phyloP scores from a whole-genome alignment of 2,329 filamentous ascomycete species.

The Sclerotinia glacialis region DNA sequence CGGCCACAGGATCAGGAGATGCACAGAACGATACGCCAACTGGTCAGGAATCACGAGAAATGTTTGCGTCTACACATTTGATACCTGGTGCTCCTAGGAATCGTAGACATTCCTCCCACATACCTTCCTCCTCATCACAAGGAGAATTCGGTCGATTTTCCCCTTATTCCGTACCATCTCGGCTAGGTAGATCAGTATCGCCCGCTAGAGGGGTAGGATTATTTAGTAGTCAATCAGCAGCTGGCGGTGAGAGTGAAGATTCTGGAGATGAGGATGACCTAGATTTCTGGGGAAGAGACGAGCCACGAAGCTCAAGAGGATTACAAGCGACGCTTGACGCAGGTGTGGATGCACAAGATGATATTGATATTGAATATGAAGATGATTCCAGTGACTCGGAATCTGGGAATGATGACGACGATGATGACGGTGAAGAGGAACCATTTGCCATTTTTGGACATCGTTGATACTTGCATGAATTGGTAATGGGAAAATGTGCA shows the following conservation, averaged over 20 bases:
- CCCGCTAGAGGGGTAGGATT: conserved; percentile 38
- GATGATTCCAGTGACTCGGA: conserved; percentile 27
- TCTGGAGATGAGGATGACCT: conserved; percentile 49
- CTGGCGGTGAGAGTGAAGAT: conserved; percentile 48
- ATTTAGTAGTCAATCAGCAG: conserved; percentile 31
- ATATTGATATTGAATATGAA: conserved; percentile 43
- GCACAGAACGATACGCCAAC: conserved; percentile 26
- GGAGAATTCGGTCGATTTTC: conserved; percentile 29
- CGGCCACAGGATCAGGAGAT: conserved; percentile 31
- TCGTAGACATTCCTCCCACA: conserved; percentile 38
- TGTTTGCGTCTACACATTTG: conserved; percentile 20
- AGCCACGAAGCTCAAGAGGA: conserved; percentile 39
- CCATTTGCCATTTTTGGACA: conserved; percentile 53
- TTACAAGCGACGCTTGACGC: conserved; percentile 34
- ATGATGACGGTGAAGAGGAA: conserved; percentile 47
- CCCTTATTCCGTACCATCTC: conserved; percentile 32
- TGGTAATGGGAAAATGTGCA: conserved; percentile 1
- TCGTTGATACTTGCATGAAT: conserved; percentile 39
- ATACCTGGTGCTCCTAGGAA: conserved; percentile 25
- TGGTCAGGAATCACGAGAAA: conserved; percentile 27
- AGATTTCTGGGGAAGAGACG: conserved; percentile 49
- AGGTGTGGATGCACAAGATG: conserved; percentile 37
- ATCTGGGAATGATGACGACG: conserved; percentile 38
- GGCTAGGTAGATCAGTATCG: conserved; percentile 39
- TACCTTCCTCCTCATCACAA: conserved; percentile 24